These are phyloP conservation scores for Clarkia xantiana DNA, from an alignment of 345 rosid species.

Conservation along the genomic window DNA sequence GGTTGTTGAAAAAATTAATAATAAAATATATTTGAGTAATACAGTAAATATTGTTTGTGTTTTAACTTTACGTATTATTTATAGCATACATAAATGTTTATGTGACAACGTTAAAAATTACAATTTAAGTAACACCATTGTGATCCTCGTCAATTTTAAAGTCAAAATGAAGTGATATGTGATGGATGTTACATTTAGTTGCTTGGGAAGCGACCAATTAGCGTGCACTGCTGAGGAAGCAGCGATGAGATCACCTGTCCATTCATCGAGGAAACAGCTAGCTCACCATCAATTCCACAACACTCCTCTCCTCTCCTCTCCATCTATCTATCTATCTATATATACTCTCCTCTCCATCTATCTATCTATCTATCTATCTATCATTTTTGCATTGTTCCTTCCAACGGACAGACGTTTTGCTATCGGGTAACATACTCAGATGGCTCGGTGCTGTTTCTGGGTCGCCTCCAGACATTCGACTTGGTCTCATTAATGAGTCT, in stretches of 20 bases:
- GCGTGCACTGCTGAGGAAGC: constrained; percentile 90
- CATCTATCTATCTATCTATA: too few species aligned
- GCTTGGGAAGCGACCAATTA: constrained; percentile 52
- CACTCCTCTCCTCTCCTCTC: too few species aligned
- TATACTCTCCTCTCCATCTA: too few species aligned
- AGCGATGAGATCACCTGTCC: constrained; percentile 72
- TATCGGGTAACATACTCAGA: constrained; percentile 88
- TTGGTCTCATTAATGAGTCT: constrained; percentile 84
- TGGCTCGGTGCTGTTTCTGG: constrained; percentile 68
- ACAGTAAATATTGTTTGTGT: too few species aligned
- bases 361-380: constrained; percentile 85
- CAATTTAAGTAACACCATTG: too few species aligned
- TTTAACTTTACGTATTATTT: too few species aligned
- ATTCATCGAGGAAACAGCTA: constrained; percentile 59
- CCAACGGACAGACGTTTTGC: constrained; percentile 73
- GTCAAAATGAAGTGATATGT: too few species aligned
- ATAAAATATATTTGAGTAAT: too few species aligned
- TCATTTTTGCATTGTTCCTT: constrained; percentile 59
- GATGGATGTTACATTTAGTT: constrained; percentile 3
- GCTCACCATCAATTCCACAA: constrained; percentile 93
- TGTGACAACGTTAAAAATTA: too few species aligned
- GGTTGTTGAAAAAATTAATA: too few species aligned
- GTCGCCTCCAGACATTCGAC: constrained; percentile 66
- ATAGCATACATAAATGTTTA: too few species aligned
- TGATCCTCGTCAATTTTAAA: too few species aligned